Base-by-base conservation (phyloP, 257 asterid species). In the Rehmannia glutinosa region DNA sequence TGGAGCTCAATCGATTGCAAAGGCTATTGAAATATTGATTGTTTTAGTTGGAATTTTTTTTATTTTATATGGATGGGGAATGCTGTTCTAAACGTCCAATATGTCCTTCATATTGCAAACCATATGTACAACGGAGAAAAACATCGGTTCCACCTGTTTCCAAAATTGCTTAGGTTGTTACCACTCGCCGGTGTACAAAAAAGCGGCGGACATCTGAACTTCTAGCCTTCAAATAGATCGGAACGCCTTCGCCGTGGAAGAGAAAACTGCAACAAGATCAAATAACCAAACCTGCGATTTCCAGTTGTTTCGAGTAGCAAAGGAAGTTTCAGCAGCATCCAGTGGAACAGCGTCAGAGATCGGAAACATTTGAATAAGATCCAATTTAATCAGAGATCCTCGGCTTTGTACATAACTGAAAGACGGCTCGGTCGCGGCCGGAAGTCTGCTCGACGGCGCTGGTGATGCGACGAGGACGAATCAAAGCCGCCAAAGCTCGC, bases 381-480 rank as follows among this genome's bases (percentile, higher is more conserved):
- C n/a, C n/a, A n/a, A n/a, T n/a, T n/a, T n/a, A n/a, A 32, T 70
- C 74, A 77, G 5, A 42, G 21, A 20, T 76, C 82, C 43, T 71
- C 81, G 17, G 86, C 84, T 56, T 66, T 83, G 6, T 84, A 69
- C 95, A 85, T 85, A 68, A 61, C 78, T 0, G 97, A 91, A 7
- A 91, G 92, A 10, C 97, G 89, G 78, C 95, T 89, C 6, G 80
- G 84, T 2, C 80, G 78, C 11, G 82, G 79, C 68, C 80, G 86
- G 69, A 81, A 89, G 45, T 76, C 87, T 0, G 69, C 70, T 1
- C 95, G 83, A 4, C 97, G 91, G 33, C 90, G 79, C 72, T 83
- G 87, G 70, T 87, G 97, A 41, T 85, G 97, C 24, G 97, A 87
- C 8, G 97, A 87, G 97, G 95, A 4, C 95, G 83, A 57, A 89